Evolutionary conservation across 345 rosid genomes (phyloP), one percentile per base, ranked within the genome.

Genomic region (Stellera chamaejasme): DNA sequence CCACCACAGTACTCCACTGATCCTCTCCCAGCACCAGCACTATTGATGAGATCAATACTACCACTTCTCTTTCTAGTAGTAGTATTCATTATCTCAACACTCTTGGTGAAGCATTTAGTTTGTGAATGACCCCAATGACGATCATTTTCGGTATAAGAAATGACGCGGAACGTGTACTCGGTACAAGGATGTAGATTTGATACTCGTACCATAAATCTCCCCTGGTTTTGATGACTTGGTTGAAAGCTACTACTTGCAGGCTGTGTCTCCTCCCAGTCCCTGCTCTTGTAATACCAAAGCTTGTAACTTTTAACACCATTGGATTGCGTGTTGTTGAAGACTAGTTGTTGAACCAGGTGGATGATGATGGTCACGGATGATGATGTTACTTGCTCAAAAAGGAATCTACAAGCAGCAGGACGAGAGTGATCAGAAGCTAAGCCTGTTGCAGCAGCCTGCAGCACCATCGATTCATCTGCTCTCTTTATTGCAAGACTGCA

Each of bases 151-250:
- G 80, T 78, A 52, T 67, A 82, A 48, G 93, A 82, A 60, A 85
- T 72, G 58, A 85, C 64, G 6, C 83, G 76, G 27, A 85, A 79
- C 23, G 71, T 69, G 60, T 93, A 93, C 74, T 87, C 89, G 0
- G 96, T 82, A 76, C 96, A 93, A 1, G 99, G 96, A 75, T 68
- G 82, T 60, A 93, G 78, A 70, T 93, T 84, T 32, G 91, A 79
- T 66, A 93, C 71, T 68, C 73, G 58, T 58, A 93, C 78, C 80
- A 19, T 19, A 19, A 19, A 19, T 1, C 23, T 19, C 23, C 23
- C 23, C 23, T 19, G 23, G 23, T 94, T 81, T 65, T 82, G 82
- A 72, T 84, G 75, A 8, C 77, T 60, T 75, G 81, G 79, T 52
- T 86, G 82, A 57, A 86, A 80, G 56, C 71, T 71, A 63, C 79